Conservation (phyloP, 1,139 yeast species). For the Zygosaccharomyces pseudobailii region DNA sequence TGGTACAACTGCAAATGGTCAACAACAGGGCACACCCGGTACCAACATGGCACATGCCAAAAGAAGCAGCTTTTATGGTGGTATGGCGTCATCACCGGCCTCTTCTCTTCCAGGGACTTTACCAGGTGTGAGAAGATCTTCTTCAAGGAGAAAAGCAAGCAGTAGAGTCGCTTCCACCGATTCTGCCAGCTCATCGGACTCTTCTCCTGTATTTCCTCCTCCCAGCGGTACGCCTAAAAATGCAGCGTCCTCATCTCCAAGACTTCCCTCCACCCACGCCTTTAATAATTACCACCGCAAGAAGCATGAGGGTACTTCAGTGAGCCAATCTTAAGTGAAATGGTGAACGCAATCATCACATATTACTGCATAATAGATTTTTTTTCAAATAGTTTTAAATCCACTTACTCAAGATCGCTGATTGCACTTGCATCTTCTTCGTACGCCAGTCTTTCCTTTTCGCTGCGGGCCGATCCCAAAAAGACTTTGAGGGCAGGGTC, state of each 20-base stretch:
- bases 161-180: slow-evolving; percentile 7
- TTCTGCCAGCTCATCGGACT: slow-evolving; percentile 10
- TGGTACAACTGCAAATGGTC: slow-evolving; percentile 5
- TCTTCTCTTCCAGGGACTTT: slow-evolving; percentile 18
- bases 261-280: neutral
- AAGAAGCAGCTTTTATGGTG: slow-evolving; percentile 27
- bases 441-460: neutral
- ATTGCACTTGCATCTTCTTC: neutral
- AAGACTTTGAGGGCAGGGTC: neutral
- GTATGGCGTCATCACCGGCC: slow-evolving; percentile 14
- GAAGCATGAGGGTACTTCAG: slow-evolving; percentile 1
- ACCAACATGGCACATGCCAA: slow-evolving; percentile 11
- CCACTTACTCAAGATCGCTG: neutral
- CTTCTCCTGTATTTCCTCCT: slow-evolving; percentile 10
- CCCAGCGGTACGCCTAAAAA: slow-evolving; percentile 7
- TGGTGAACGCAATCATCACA: neutral
- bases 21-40: slow-evolving; percentile 1
- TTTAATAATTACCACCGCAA: neutral
- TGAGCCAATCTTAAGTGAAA: neutral
- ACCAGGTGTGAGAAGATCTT: slow-evolving; percentile 30
- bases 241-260: slow-evolving; percentile 6
- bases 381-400: neutral
- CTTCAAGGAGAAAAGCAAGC: slow-evolving; percentile 22
- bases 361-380: neutral
- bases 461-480: neutral